These are phyloP conservation scores for Alternaria dauci DNA, from an alignment of 2,329 filamentous ascomycete genomes.

Conservation along the genomic window DNA sequence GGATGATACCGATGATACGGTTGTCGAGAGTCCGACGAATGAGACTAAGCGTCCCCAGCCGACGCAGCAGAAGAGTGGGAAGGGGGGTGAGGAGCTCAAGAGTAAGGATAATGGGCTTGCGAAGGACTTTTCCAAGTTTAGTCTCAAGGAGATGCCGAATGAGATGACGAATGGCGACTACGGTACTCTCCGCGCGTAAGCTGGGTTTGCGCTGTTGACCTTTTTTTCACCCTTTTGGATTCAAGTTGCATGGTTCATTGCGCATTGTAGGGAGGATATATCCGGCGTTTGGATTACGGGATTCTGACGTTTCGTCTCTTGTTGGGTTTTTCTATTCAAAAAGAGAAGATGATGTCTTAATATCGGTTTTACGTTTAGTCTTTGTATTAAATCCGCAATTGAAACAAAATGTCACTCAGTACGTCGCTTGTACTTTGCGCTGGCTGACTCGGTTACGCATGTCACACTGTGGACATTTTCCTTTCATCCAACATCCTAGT, in stretches of 20 bases:
- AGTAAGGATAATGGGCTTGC: constrained; percentile 30
- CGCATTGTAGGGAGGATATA: background rate
- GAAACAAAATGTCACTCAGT: background rate
- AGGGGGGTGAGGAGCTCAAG: constrained; percentile 4
- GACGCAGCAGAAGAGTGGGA: constrained; percentile 8
- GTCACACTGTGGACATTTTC: too few relatives aligned
- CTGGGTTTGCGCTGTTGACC: background rate
- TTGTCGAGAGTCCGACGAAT: constrained; percentile 32
- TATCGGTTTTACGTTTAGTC: background rate
- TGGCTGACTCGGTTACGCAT: background rate
- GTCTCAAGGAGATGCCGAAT: constrained; percentile 41
- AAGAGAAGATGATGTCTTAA: constrained; percentile 5
- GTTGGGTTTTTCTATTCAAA: background rate
- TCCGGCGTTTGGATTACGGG: background rate
- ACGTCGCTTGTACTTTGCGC: background rate
- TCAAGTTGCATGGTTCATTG: constrained; percentile 13
- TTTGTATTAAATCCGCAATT: background rate
- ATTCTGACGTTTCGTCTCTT: background rate
- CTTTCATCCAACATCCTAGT: too few relatives aligned
- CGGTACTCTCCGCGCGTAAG: constrained; percentile 33
- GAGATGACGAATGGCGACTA: constrained; percentile 40
- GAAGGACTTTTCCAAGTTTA: constrained; percentile 39
- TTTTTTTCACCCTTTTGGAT: constrained; percentile 3
- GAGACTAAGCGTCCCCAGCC: constrained; percentile 5
- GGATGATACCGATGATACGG: constrained; percentile 34